Conservation (phyloP, 805 yeast genomes). For the Myxozyma udenii region DNA sequence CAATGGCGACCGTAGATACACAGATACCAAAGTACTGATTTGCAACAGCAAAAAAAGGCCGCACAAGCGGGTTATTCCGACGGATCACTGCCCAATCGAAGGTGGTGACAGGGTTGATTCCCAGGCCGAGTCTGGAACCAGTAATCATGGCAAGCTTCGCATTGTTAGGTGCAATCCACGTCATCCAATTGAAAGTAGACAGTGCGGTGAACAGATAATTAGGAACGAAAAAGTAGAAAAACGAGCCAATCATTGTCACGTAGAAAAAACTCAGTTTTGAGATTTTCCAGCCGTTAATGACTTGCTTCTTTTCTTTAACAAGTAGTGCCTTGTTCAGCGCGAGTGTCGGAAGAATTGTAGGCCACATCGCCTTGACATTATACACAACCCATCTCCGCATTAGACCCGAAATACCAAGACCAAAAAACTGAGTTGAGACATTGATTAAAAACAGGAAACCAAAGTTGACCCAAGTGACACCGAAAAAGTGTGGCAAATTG, state of each 20-base stretch:
- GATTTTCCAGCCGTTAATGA: constrained; percentile 59
- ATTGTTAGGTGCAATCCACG: constrained; percentile 60
- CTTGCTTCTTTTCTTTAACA: constrained; percentile 27
- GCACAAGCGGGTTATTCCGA: constrained; percentile 40
- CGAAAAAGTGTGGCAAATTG: constrained; percentile 11
- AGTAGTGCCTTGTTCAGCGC: constrained; percentile 34
- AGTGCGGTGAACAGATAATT: constrained; percentile 58
- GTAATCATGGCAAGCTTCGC: constrained; percentile 60
- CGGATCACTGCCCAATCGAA: constrained; percentile 60
- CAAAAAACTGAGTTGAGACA: constrained; percentile 52
- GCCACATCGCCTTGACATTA: constrained; percentile 63
- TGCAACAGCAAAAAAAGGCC: constrained; percentile 46
- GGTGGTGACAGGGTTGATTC: constrained; percentile 58
- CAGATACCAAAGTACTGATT: constrained; percentile 37
- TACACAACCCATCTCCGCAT: constrained; percentile 53
- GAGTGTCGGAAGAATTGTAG: constrained; percentile 55
- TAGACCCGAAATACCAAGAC: constrained; percentile 66
- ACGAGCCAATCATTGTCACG: constrained; percentile 41
- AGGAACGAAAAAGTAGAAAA: constrained; percentile 59
- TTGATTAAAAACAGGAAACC: constrained; percentile 18
- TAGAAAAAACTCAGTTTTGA: constrained; percentile 50
- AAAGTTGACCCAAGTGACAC: constrained; percentile 6
- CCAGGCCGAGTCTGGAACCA: constrained; percentile 63
- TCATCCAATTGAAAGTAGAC: constrained; percentile 56
- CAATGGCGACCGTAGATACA: constrained; percentile 54